Base-by-base conservation (phyloP, 805 yeast genomes). In the Starmerella riodocensis region DNA sequence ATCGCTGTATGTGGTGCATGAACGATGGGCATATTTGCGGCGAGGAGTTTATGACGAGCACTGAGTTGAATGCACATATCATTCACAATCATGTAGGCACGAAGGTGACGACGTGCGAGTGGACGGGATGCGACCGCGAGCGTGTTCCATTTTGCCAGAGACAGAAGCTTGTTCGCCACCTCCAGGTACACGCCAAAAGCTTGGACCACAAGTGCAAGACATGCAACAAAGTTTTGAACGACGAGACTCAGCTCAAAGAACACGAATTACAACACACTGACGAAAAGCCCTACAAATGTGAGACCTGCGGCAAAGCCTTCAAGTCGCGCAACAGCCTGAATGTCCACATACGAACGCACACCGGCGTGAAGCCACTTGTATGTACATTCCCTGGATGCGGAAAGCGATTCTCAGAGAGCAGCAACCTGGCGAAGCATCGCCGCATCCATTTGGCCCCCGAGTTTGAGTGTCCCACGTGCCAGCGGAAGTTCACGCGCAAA, bases 201-300 rank as follows among this genome's bases (percentile, higher is more conserved):
- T 76, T 78, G 55, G 96, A 96, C 0, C 79, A 70, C 56, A 64
- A 66, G 42, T 91, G 98, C 60, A 53, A 62, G 0, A 55, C 68
- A 0, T 91, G 98, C 57, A 68, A 73, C 2, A 74, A 76, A 40
- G 56, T 65, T 11, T 85, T 88, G 58, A 81, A 93, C 4, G 82
- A 80, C 31, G 82, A 79, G 36, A 64, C 78, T 24, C 78, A 79
- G 69, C 64, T 91, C 32, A 68, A 69, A 31, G 94, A 84, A 59
- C 98, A 91, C 59, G 58, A 70, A 63, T 65, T 95, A 37, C 75
- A 73, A 3, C 97, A 88, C 57, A 74, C 88, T 1, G 95, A 95
- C 2, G 96, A 85, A 52, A 80, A 76, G 53, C 97, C 97, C 1
- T 85, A 69, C 56, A 58, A 58, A 38, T 88, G 98, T 58, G 63